Evolutionary conservation across 2,329 filamentous ascomycete genomes (phyloP), one percentile per base, ranked within the genome.

Genomic region (Fusarium phyllophilum): DNA sequence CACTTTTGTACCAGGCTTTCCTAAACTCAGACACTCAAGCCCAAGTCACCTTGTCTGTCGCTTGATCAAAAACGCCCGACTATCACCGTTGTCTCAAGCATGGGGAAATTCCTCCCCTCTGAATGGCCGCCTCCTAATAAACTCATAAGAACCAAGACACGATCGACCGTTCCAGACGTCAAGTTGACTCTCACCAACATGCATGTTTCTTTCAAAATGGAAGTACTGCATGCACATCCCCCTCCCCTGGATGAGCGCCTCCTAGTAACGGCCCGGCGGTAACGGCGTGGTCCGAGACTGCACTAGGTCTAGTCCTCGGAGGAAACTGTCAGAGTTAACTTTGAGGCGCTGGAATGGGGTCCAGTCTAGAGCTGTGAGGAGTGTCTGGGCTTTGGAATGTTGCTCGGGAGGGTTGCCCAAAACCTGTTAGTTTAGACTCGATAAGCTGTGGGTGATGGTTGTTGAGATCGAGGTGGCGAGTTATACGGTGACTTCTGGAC

Each of bases 181-280:
- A 52, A 31, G 20, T 13, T 42, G 22, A 31, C 11, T 29, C n/a
- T 44, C 6, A 12, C 8, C n/a, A 13, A 8, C 34, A 62, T 41
- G 42, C 31, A 15, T 22, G 46, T 56, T 46, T 66, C 24, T 26
- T n/a, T 66, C 17, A 31, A 55, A 66, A 26, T 24, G 55, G 67
- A 15, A 66, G 26, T 24, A 15, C 51, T 12, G 17, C 33, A 38
- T 51, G 42, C 39, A 45, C 12, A 67, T 61, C 66, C 22, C 41
- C 22, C 20, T 29, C 20, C 31, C 44, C 24, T 41, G 38, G 18
- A n/a, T 10, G 34, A 48, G 34, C 31, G 42, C 39, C 49, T 17
- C 9, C 22, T 52, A 22, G 45, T 17, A 49, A 24, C 71, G 71
- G 71, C 54, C 71, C 71, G 71, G 22, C 62, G 71, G 71, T 24